Evolutionary conservation across 2,329 filamentous ascomycete genomes (phyloP).

Genomic region (Bipolaris oryzae): DNA sequence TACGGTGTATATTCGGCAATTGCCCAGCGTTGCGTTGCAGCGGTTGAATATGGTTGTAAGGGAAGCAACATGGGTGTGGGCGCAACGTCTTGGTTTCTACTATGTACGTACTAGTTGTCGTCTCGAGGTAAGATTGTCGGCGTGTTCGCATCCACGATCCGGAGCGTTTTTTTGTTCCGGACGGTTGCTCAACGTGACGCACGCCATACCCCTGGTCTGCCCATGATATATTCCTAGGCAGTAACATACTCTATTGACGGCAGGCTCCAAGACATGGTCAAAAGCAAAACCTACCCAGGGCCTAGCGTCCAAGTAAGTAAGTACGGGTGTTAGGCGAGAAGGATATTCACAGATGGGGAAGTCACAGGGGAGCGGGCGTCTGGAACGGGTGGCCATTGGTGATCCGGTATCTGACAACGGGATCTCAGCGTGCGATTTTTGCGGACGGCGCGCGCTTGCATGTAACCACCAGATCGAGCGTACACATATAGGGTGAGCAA

Average conservation of each 20-base stretch:
- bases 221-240: too few relatives aligned
- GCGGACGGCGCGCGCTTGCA: slow-evolving; percentile 6
- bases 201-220: background rate
- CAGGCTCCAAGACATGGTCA: background rate
- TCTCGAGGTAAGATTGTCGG: slow-evolving; percentile 6
- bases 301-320: too few relatives aligned
- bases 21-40: background rate
- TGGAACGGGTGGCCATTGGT: background rate
- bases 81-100: background rate
- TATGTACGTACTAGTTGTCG: background rate
- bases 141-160: slow-evolving; percentile 3
- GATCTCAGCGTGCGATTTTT: slow-evolving; percentile 13
- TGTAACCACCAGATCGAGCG: slow-evolving; percentile 3
- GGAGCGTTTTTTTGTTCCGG: background rate
- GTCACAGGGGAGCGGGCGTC: background rate
- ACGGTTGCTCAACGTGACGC: background rate
- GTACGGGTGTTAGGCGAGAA: slow-evolving; percentile 1
- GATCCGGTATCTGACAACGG: slow-evolving; percentile 3
- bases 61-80: background rate
- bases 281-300: slow-evolving; percentile 2
- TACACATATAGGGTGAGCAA: slow-evolving; percentile 10
- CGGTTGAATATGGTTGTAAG: background rate
- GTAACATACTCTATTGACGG: background rate
- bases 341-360: background rate
- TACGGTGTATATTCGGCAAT: slow-evolving; percentile 5